Conservation (phyloP, 192 early-diverging fungal genomes). For the Podila epicladia region DNA sequence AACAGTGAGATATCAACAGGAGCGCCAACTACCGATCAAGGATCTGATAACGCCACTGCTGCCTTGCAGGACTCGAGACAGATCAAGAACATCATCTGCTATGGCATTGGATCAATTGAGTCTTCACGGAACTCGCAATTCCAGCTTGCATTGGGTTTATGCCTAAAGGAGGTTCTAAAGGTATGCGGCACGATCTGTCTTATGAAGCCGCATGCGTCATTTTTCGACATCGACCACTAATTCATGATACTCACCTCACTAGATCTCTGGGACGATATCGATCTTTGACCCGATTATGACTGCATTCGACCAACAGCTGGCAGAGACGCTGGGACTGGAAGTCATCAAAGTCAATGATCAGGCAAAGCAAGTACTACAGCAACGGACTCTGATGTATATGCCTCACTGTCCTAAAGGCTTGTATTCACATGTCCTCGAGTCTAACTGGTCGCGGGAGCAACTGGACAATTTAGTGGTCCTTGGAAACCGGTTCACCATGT, state of each 20-base stretch:
- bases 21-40: background rate
- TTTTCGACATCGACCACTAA: background rate
- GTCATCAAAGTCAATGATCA: slow-evolving; percentile 21
- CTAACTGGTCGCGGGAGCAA: slow-evolving; percentile 43
- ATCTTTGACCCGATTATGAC: slow-evolving; percentile 44
- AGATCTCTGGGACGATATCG: slow-evolving; percentile 22
- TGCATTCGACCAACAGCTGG: slow-evolving; percentile 19
- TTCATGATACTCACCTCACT: background rate
- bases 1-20: background rate
- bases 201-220: background rate
- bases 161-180: slow-evolving; percentile 50
- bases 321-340: slow-evolving; percentile 14
- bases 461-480: slow-evolving; percentile 39
- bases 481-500: slow-evolving; percentile 54
- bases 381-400: slow-evolving; percentile 51
- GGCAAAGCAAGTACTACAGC: slow-evolving; percentile 14
- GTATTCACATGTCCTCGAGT: slow-evolving; percentile 45
- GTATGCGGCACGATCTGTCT: slow-evolving; percentile 1
- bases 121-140: slow-evolving; percentile 48
- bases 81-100: slow-evolving; percentile 48
- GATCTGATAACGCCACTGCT: background rate
- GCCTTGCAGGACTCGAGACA: background rate
- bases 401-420: slow-evolving; percentile 56
- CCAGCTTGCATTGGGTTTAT: slow-evolving; percentile 43
- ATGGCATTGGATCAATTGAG: slow-evolving; percentile 55